Evolutionary conservation across 169 alveolate genomes (phyloP).

Genomic region (Eimeria falciformis): DNA sequence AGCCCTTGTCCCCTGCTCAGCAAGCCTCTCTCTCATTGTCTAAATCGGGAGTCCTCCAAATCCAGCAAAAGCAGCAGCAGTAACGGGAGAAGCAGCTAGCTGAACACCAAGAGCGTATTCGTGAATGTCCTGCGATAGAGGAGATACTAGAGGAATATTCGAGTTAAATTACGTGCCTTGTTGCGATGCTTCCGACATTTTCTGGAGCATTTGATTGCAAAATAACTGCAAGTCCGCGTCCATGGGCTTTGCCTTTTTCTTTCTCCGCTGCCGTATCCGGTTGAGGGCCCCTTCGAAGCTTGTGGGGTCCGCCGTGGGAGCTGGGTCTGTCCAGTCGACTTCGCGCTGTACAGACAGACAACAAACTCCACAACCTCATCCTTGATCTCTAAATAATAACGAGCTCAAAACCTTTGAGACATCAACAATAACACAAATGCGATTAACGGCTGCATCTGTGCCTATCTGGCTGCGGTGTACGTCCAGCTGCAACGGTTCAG

Average conservation of each 20-base stretch:
- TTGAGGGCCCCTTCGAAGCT: slow-evolving; percentile 36
- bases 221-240: slow-evolving; percentile 34
- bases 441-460: not conserved
- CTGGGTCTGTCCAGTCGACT: slow-evolving; percentile 14
- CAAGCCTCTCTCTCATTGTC: no score
- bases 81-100: not conserved
- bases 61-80: not conserved
- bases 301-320: slow-evolving; percentile 17
- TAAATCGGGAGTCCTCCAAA: no score
- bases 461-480: not conserved
- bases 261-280: slow-evolving; percentile 33
- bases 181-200: slow-evolving; percentile 57
- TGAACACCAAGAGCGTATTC: not conserved
- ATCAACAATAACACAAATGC: no score
- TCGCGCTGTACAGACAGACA: not conserved
- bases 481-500: not conserved
- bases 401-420: no score
- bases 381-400: no score
- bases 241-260: not conserved
- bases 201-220: slow-evolving; percentile 54
- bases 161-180: not conserved
- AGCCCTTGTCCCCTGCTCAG: no score
- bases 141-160: no score
- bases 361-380: no score
- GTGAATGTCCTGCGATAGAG: no score